phyloP scores from a whole-genome alignment of 371 early-diverging fungal species.

The Blakeslea trispora region DNA sequence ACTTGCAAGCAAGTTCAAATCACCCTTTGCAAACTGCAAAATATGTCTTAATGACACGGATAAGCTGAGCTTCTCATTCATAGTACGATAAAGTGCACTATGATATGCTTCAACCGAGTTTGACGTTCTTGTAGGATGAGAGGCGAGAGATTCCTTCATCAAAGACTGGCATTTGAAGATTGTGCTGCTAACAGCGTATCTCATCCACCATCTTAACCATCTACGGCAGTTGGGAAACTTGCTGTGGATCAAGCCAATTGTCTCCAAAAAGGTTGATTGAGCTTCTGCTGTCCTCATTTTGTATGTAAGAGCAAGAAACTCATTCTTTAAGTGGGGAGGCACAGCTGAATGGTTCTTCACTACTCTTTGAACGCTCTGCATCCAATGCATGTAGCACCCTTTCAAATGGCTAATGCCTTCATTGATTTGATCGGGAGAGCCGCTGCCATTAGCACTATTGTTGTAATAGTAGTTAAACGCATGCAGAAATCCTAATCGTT shows the following conservation, averaged over 20 bases:
- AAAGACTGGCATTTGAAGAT: not conserved
- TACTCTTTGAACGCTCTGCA: not conserved
- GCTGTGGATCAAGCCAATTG: not conserved
- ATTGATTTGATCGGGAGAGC: not conserved
- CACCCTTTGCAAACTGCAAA: not conserved
- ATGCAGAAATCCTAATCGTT: not conserved
- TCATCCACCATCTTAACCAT: not conserved
- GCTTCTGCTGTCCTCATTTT: not conserved
- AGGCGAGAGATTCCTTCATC: not conserved
- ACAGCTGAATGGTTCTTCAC: not conserved
- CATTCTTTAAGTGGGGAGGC: not conserved
- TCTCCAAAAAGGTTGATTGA: not conserved
- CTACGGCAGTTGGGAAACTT: not conserved
- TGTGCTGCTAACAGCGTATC: not conserved
- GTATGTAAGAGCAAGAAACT: not conserved
- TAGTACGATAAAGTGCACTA: not conserved
- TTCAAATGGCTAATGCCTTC: not conserved
- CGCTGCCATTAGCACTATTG: not conserved
- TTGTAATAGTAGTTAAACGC: not conserved
- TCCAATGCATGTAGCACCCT: conserved; percentile 4
- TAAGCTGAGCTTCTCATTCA: not conserved
- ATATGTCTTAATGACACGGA: not conserved
- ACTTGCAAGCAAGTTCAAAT: not conserved
- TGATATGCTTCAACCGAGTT: not conserved
- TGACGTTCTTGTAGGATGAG: not conserved